phyloP scores from a whole-genome alignment of 768 basidiomycete species.

The Cytidiella melzeri region DNA sequence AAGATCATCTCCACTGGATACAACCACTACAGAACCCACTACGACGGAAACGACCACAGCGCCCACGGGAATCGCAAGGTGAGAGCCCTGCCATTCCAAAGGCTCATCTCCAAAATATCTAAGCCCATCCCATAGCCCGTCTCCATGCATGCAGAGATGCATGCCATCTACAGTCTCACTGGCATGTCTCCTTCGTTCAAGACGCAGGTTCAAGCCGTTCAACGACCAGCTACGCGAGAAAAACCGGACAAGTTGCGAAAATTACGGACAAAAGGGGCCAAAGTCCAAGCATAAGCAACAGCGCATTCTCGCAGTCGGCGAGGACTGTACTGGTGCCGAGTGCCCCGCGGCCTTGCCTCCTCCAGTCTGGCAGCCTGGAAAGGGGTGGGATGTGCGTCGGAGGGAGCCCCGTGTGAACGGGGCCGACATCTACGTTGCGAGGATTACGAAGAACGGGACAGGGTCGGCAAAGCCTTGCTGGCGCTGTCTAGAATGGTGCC shows the following conservation, averaged over 20 bases:
- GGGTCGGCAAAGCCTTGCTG: slow-evolving; percentile 50
- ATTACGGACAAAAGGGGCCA: slow-evolving; percentile 15
- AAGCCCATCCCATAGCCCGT: slow-evolving; percentile 24
- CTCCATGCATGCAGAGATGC: slow-evolving; percentile 62
- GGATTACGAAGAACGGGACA: slow-evolving; percentile 43
- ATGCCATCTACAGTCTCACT: slow-evolving; percentile 47
- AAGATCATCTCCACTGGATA: slow-evolving; percentile 47
- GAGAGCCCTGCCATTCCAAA: background rate
- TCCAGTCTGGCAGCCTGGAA: slow-evolving; percentile 14
- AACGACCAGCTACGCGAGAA: slow-evolving; percentile 16
- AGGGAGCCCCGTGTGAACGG: slow-evolving; percentile 41
- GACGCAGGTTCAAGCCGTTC: slow-evolving; percentile 44
- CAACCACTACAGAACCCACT: slow-evolving; percentile 50
- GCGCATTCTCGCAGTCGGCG: background rate
- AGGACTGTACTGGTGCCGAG: background rate
- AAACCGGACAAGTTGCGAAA: slow-evolving; percentile 17
- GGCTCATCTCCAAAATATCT: too few species aligned
- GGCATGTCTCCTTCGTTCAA: slow-evolving; percentile 46
- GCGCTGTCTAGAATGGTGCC: slow-evolving; percentile 51
- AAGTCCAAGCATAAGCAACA: background rate
- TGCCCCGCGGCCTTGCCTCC: background rate
- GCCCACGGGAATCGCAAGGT: slow-evolving; percentile 36
- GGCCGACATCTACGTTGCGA: slow-evolving; percentile 49
- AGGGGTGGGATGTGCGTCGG: slow-evolving; percentile 29
- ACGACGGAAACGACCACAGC: slow-evolving; percentile 38